phyloP scores from a whole-genome alignment of 176 grass and related monocot species.

The Chloris gayana region DNA sequence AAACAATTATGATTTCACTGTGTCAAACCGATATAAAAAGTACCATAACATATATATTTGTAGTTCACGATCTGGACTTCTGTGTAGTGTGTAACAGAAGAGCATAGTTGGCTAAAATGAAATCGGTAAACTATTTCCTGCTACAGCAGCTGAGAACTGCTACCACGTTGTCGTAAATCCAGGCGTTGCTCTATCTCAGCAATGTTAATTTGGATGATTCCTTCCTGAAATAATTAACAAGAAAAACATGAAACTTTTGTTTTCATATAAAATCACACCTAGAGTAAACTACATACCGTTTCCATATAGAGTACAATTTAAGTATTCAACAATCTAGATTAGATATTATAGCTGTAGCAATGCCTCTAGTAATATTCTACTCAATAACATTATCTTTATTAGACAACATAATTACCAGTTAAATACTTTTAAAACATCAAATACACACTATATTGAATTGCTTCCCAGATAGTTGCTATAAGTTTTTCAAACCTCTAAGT shows the following conservation, averaged over 20 bases:
- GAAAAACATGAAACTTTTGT: constrained; percentile 4
- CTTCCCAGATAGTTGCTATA: not conserved
- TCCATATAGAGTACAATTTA: not conserved
- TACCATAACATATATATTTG: not conserved
- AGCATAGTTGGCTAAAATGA: constrained; percentile 20
- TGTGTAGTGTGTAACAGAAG: not conserved
- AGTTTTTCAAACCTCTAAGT: not conserved
- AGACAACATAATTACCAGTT: not conserved
- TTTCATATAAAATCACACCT: not conserved
- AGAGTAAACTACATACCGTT: not conserved
- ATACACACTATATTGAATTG: not conserved
- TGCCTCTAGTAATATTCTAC: not conserved
- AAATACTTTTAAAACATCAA: not conserved
- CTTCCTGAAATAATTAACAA: constrained; percentile 46
- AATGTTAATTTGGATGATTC: constrained; percentile 25
- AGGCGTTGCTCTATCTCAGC: constrained; percentile 24
- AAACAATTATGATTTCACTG: not conserved
- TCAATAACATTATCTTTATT: not conserved
- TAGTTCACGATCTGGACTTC: constrained; percentile 17
- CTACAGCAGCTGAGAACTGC: constrained; percentile 31
- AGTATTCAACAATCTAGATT: not conserved
- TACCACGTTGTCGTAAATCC: not conserved
- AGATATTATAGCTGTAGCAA: not conserved
- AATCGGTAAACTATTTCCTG: constrained; percentile 23
- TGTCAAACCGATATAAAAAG: not conserved